Evolutionary conservation across 2,329 filamentous ascomycete species (phyloP), one percentile per base, ranked within the genome.

Genomic region (Mycosphaerella sp.): DNA sequence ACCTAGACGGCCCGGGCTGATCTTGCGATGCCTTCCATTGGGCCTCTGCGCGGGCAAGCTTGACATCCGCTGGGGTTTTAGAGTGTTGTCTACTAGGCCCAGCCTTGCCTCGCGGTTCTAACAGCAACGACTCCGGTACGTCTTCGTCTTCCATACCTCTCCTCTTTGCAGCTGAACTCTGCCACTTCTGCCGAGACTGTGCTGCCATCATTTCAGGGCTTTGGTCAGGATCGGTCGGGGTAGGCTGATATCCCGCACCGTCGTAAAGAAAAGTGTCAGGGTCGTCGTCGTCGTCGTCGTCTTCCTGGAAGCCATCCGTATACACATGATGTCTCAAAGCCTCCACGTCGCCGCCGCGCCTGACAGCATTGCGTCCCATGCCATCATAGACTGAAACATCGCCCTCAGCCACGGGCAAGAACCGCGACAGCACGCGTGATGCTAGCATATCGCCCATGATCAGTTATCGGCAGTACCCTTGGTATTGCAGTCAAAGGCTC

Each of bases 71-170:
- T 45, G 54, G 17, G 38, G 36, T 53, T 26, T 48, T 51, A 6
- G 53, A 39, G n/a, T 53, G 23, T 12, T 55, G 46, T 53, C 53
- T 43, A 32, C 51, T 63, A 36, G 48, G 23, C 3, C 34, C 54
- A 4, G 34, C 40, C 38, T 57, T 62, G 1, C 72, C 72, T 36
- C 73, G 65, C 6, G 73, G 78, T 69, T 85, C 82, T 39, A 84
- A 72, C 31, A 86, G 70, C 38, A 86, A 70, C 7, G 83, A 85
- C 51, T 78, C 77, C 2, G 83, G 83, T 2, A 86, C 82, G 62
- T 84, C 81, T 48, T 83, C 80, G 62, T 84, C 80, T 36, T 78
- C 76, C 46, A 82, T 79, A 32, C 61, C 50, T 44, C 62, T 59
- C 34, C 55, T 67, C 54, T 61, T 61, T 9, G 53, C 40, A 31